Base-by-base conservation (phyloP, 169 alveolate species). In the Cryptosporidium sp. region DNA sequence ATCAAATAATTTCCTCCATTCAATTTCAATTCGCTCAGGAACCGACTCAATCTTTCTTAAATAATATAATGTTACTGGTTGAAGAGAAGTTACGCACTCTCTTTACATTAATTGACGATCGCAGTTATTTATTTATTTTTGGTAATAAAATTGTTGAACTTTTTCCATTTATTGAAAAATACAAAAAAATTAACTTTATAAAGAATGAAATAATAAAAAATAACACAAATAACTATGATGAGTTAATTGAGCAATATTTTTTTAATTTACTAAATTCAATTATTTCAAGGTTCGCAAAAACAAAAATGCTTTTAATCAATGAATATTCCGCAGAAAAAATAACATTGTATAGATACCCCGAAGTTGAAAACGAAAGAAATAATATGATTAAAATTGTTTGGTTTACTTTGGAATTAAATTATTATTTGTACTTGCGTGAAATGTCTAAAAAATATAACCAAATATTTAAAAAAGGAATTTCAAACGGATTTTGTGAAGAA, bases 41-140 rank as follows among this genome's bases (percentile, higher is more conserved):
- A 48, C 89, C 35, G 0, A 44, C 62, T 31, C 14, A 56, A 21
- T 6, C 26, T n/a, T 42, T 7, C 18, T 39, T 62, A 23, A 12
- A 62, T 39, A 35, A 3, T 1, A 80, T 80, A 12, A 4, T 80
- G 37, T 44, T 44, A 10, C n/a, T 31, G 9, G 62, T 45, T 1
- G 75, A 80, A 61, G 89, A 80, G 23, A 44, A 60, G 0, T 2
- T 80, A 2, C 9, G 53, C 21, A 62, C 14, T 16, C 26, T 80
- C 29, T 80, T 80, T 18, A 16, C 73, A 14, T 18, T 26, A 7
- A 48, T 65, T 61, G 89, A 80, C 35, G 33, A 80, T 62, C 44
- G 39, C n/a, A 80, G 89, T 26, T 80, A 42, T 65, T 23, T 21
- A 39, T 80, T 80, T 31, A 65, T 65, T 7, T 42, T 80, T 16